Evolutionary conservation across 2,329 filamentous ascomycete species (phyloP), one percentile per base, ranked within the genome.

Genomic region (Fusarium sp.): DNA sequence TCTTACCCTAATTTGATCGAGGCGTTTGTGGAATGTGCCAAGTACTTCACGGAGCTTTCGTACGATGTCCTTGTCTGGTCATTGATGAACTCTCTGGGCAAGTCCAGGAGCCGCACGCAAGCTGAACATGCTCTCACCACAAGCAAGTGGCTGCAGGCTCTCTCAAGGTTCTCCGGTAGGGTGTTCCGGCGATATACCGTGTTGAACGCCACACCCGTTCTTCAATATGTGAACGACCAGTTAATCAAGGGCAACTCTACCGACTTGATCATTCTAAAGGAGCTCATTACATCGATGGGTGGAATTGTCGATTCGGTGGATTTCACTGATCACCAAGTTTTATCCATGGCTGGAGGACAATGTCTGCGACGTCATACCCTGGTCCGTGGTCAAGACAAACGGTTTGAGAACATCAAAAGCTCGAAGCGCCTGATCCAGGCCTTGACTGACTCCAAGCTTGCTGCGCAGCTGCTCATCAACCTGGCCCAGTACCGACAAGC

Each of bases 61-160:
- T 98, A 98, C 80, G 96, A 99, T 82, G 94, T 98, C 35, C 87
- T 99, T 52, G 93, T 94, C 5, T 99, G 96, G 95, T 94, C 94
- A 22, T 86, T 99, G 52, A 90, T 99, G 83, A 97, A 91, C 79
- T 91, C 91, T 2, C 84, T 93, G 14, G 89, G 89, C 60, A 90
- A 91, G 73, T 87, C 88, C 62, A 86, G 91, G 78, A 92, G 90
- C 78, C 87, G 91, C 38, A 92, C 89, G 6, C 90, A 91, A 76
- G 88, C 88, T 29, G 87, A 88, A 54, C 91, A 90, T 37, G 88
- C 91, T 3, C 85, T 92, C 13, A 89, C 97, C 27, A 96, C 95
- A 29, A 98, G 95, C 82, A 91, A 92, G 78, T 99, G 97, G 97
- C 87, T 99, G 24, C 92, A 95, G 81, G 94, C 96, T 16, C 85